These are phyloP conservation scores for Metarhizium guizhouense DNA, from an alignment of 2,329 filamentous ascomycete species.

Conservation along the genomic window DNA sequence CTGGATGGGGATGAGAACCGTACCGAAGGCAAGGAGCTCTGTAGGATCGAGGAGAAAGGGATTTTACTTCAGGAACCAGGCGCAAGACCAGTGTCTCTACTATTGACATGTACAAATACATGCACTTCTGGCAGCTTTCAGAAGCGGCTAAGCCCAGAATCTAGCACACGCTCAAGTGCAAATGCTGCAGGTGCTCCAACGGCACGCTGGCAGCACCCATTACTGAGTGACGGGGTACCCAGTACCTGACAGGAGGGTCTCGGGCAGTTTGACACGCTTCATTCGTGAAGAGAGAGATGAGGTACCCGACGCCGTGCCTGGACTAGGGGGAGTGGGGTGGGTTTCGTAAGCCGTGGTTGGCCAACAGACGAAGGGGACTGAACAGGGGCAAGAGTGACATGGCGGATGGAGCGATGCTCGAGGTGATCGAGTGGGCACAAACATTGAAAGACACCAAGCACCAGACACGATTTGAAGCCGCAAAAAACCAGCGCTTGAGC, in stretches of 20 bases:
- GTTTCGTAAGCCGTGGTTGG: background rate
- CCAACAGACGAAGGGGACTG: background rate
- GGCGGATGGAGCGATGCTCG: background rate
- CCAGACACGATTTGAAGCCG: too few relatives aligned
- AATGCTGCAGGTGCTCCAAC: background rate
- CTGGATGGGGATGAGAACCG: too few relatives aligned
- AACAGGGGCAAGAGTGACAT: background rate
- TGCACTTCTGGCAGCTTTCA: background rate
- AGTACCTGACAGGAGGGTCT: background rate
- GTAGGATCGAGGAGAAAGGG: conserved; percentile 1
- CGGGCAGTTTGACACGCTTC: background rate
- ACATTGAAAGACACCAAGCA: too few relatives aligned
- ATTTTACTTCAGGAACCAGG: background rate
- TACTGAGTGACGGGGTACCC: background rate
- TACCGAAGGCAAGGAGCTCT: background rate
- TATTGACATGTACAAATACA: conserved; percentile 1
- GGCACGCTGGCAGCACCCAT: background rate
- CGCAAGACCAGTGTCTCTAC: background rate
- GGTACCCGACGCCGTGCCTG: background rate
- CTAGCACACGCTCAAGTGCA: too few relatives aligned
- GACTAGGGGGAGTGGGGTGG: background rate
- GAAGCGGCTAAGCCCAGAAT: too few relatives aligned
- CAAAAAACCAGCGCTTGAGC: too few relatives aligned
- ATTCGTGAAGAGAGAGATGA: background rate
- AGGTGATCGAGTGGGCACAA: background rate